Evolutionary conservation across 164 flowering plant genomes (phyloP).

Genomic region (Magnolia sinica): DNA sequence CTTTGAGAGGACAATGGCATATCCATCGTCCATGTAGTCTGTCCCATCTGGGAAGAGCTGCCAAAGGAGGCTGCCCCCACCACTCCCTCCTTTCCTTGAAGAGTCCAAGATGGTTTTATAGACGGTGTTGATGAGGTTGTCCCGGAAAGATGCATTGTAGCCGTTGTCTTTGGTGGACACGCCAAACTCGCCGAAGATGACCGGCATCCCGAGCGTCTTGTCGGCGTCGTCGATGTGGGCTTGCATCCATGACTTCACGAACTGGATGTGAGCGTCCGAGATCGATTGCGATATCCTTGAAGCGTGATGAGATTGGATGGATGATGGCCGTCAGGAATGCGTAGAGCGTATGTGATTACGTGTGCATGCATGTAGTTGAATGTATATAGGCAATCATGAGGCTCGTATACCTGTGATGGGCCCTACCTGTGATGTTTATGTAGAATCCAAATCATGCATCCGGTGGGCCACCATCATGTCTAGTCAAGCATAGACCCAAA

Average conservation of each 20-base stretch:
- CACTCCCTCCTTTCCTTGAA: slow-evolving; percentile 74
- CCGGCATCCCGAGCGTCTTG: slow-evolving; percentile 78
- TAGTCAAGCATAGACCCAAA: too few relatives aligned
- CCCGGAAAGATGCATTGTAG: slow-evolving; percentile 62
- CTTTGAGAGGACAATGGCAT: slow-evolving; percentile 69
- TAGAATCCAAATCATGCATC: too few relatives aligned
- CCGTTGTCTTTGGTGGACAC: slow-evolving; percentile 70
- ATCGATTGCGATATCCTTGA: slow-evolving; percentile 71
- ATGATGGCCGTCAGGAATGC: neutral
- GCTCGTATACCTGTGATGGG: too few relatives aligned
- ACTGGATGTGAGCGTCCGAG: slow-evolving; percentile 52
- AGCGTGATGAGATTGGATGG: neutral
- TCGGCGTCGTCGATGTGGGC: slow-evolving; percentile 87
- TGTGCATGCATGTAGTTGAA: neutral
- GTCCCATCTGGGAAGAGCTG: slow-evolving; percentile 90
- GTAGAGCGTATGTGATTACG: neutral
- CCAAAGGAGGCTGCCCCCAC: slow-evolving; percentile 83
- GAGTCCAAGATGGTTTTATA: slow-evolving; percentile 58
- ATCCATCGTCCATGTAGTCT: slow-evolving; percentile 94
- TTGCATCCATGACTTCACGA: slow-evolving; percentile 80
- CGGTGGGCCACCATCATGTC: too few relatives aligned
- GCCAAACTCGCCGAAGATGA: slow-evolving; percentile 78
- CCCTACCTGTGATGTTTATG: too few relatives aligned
- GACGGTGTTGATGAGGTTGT: slow-evolving; percentile 50
- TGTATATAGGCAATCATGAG: too few relatives aligned